A percentile compares a stretch with the other conserved stretches of the same genome.
Evolutionary conservation across 2,329 filamentous ascomycete genomes (phyloP).

Genomic region (Fusarium coffeatum): DNA sequence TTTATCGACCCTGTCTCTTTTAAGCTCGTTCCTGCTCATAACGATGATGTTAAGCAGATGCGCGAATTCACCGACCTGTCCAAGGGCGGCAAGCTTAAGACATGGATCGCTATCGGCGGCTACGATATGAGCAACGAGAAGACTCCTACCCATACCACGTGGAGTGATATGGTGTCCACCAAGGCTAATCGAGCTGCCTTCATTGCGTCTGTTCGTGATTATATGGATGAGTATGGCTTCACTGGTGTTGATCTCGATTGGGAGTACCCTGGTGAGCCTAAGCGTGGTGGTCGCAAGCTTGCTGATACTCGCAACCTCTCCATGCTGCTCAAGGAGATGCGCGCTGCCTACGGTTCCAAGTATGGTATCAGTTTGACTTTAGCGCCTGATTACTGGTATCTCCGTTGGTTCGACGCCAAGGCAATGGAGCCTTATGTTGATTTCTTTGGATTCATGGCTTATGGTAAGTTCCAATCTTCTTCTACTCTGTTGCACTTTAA

Average conservation of each 20-base stretch:
- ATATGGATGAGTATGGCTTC: slow-evolving; percentile 40
- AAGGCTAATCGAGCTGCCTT: slow-evolving; percentile 50
- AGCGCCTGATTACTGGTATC: slow-evolving; percentile 53
- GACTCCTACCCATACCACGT: slow-evolving; percentile 42
- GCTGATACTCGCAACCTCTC: slow-evolving; percentile 54
- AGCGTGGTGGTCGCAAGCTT: slow-evolving; percentile 50
- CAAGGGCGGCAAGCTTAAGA: slow-evolving; percentile 43
- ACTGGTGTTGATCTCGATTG: slow-evolving; percentile 60
- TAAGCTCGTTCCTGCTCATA: background rate
- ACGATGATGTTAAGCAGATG: slow-evolving; percentile 18
- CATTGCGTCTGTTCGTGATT: slow-evolving; percentile 48
- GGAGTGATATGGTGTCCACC: slow-evolving; percentile 46
- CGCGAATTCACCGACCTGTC: slow-evolving; percentile 21
- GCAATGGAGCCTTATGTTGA: slow-evolving; percentile 54
- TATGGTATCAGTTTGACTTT: slow-evolving; percentile 58
- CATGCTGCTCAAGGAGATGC: slow-evolving; percentile 51
- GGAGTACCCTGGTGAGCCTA: slow-evolving; percentile 57
- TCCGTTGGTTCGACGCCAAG: slow-evolving; percentile 52
- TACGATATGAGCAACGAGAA: slow-evolving; percentile 54
- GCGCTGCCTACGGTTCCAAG: slow-evolving; percentile 42
- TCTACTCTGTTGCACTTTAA: accelerated
- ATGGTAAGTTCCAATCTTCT: slow-evolving; percentile 35
- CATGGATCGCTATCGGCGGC: slow-evolving; percentile 57
- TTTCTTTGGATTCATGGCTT: slow-evolving; percentile 54
- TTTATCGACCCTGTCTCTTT: slow-evolving; percentile 26